Percentiles rank a stretch among this genome's conserved stretches.
Conservation (phyloP, 202 grass and related monocot genomes). For the Bolboschoenoplectus hybrid region DNA sequence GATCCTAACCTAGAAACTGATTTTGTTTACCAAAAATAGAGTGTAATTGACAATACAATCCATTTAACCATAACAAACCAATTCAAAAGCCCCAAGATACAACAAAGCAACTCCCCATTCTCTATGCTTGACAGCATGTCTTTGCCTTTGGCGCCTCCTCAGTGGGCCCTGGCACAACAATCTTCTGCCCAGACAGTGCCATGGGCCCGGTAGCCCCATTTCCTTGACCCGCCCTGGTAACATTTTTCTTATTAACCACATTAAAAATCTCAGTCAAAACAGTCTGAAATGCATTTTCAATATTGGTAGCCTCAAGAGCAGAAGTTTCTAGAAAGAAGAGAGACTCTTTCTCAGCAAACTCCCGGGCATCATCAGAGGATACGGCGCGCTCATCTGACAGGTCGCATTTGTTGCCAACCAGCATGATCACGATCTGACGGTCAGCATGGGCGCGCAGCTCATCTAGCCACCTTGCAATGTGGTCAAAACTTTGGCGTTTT, state of each 20-base stretch:
- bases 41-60: background rate
- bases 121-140: conserved; percentile 54
- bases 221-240: conserved; percentile 41
- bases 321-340: conserved; percentile 76
- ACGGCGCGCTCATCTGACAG: conserved; percentile 63
- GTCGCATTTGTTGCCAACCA: conserved; percentile 74
- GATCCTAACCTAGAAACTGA: conserved; percentile 16
- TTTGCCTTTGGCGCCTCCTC: conserved; percentile 70
- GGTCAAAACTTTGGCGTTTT: conserved; percentile 77
- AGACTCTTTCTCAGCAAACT: conserved; percentile 72
- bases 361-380: conserved; percentile 59
- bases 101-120: conserved; percentile 16
- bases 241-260: conserved; percentile 62
- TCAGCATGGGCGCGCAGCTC: conserved; percentile 74
- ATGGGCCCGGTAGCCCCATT: conserved; percentile 36
- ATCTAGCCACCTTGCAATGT: conserved; percentile 76
- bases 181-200: conserved; percentile 55
- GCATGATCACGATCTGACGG: conserved; percentile 81
- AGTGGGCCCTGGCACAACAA: conserved; percentile 57
- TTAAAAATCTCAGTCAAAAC: conserved; percentile 76
- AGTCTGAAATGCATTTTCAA: conserved; percentile 67
- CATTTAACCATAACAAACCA: conserved; percentile 14
- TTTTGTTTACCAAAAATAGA: conserved; percentile 5
- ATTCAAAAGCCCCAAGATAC: background rate
- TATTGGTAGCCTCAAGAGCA: conserved; percentile 61